Base-by-base conservation (phyloP, 192 early-diverging fungal species). In the Martensiomyces pterosporus region DNA sequence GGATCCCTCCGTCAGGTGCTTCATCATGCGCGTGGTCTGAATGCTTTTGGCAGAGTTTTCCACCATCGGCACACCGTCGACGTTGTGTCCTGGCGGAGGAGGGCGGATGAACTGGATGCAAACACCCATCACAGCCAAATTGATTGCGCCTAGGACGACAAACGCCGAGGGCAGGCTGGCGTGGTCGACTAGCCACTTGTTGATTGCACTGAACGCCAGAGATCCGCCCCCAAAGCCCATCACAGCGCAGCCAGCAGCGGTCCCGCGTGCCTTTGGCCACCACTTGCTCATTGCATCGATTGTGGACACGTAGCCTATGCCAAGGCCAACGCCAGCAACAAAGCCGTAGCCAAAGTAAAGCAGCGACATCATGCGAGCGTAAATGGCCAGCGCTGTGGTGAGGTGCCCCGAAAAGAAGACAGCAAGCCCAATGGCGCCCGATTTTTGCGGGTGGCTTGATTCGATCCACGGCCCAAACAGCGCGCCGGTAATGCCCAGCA, bases 181-280 rank as follows among this genome's bases (percentile, higher is more conserved):
- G 35, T 58, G 32, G 14, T 75, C 71, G 36, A 86, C 57, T 13
- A 89, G 78, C 41, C 63, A 64, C 26, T 79, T 75, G 39, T 83
- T 83, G 38, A 83, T 78, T 55, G 76, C 77, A 37, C 84, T 80
- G 44, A 82, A 81, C 12, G 84, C 81, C 43, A 87, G 81, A 15
- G 81, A 79, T 1, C 87, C 87, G 22, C 77, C 83, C 35, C 84
- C 87, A 63, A 89, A 89, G 6, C 84, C 85, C 62, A 82, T 82
- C 45, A 87, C 87, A 12, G 85, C 85, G 26, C 83, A 62, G 9
- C 80, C 80, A 22, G 79, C 74, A 6, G 80, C 80, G 3, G 79
- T 63, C 13, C 80, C 82, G 17, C 80, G 74, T 2, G 70, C 67
- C 17, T 75, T 74, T 7, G 82, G 79, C 65, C 79, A 84, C 82